phyloP scores from a whole-genome alignment of 768 basidiomycete genomes.

The Tulasnella sp. region DNA sequence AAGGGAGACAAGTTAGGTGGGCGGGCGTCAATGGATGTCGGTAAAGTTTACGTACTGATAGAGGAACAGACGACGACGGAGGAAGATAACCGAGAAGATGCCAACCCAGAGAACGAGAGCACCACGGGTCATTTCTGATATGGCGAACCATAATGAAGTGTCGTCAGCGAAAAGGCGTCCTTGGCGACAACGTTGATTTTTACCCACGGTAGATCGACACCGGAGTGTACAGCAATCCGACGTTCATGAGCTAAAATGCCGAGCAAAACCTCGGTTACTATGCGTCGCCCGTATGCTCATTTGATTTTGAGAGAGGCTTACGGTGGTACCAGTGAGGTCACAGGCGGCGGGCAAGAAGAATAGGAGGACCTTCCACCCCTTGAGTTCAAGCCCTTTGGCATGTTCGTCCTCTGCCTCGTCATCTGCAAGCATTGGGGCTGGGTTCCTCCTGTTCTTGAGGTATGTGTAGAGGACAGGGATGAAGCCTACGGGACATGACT shows the following conservation, averaged over 20 bases:
- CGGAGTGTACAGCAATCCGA: constrained; percentile 93
- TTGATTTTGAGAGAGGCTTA: constrained; percentile 48
- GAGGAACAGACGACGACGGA: constrained; percentile 78
- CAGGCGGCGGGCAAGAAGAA: constrained; percentile 88
- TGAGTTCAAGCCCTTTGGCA: constrained; percentile 44
- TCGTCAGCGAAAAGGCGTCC: not conserved
- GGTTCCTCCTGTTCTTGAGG: constrained; percentile 53
- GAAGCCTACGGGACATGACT: constrained; percentile 60
- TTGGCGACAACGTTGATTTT: constrained; percentile 66
- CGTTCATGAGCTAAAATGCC: constrained; percentile 74
- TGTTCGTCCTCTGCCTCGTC: constrained; percentile 21
- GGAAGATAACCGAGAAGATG: constrained; percentile 86
- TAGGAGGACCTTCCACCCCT: constrained; percentile 71
- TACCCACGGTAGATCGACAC: constrained; percentile 86
- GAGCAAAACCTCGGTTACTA: constrained; percentile 25
- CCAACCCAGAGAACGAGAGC: constrained; percentile 95
- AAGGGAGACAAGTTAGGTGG: constrained; percentile 1
- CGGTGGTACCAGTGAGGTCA: constrained; percentile 90
- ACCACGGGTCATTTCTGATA: constrained; percentile 51
- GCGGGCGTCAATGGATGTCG: constrained; percentile 21
- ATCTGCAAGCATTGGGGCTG: constrained; percentile 57
- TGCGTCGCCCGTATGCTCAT: not conserved
- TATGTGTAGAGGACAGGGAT: constrained; percentile 78
- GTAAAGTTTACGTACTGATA: constrained; percentile 65
- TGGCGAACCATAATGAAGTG: not conserved